Conservation (phyloP, 2,329 filamentous ascomycete species). For the Colletotrichum sp. region DNA sequence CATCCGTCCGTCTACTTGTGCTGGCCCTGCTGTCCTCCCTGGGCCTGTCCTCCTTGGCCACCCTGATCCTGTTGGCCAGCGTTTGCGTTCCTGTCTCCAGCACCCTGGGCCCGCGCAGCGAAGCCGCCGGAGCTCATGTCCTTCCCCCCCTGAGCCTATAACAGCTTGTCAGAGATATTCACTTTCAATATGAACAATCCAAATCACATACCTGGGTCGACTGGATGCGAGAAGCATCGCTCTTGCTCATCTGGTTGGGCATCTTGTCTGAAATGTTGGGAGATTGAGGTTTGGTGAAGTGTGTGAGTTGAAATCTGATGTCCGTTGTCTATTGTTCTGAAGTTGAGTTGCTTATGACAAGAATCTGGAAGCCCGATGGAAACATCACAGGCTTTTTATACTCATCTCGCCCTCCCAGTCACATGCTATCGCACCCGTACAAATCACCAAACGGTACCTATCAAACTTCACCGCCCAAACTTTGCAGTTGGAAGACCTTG, state of each 20-base stretch:
- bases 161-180: accelerated
- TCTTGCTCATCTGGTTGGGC: not conserved
- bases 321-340: no score
- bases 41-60: not conserved
- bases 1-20: not conserved
- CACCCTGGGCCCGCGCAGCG: not conserved
- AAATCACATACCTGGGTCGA: not conserved
- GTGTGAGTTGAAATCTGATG: no score
- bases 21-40: not conserved
- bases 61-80: not conserved
- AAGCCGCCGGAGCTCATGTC: not conserved
- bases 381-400: not conserved
- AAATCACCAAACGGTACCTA: not conserved
- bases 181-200: not conserved
- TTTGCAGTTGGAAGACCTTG: not conserved
- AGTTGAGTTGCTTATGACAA: no score
- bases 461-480: not conserved
- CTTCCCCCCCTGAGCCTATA: not conserved
- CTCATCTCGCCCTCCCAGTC: not conserved
- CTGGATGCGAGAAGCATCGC: not conserved
- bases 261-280: not conserved
- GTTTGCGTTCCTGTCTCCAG: not conserved
- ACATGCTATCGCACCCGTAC: not conserved
- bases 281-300: no score
- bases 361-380: no score